Evolutionary conservation across 371 early-diverging fungal genomes (phyloP).

Genomic region (Zopfochytrium polystomum): DNA sequence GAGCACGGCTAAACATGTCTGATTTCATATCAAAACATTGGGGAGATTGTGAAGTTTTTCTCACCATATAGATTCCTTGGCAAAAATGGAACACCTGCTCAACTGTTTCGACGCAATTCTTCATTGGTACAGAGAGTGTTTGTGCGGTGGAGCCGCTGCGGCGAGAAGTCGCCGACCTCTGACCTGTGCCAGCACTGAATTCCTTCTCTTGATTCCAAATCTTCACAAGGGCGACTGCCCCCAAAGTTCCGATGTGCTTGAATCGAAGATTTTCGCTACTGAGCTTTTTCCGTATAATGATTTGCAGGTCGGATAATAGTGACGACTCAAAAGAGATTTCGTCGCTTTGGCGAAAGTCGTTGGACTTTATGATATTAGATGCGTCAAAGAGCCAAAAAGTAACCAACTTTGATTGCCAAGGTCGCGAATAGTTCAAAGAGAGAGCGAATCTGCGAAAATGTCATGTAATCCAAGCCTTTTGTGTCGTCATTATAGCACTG

Average conservation of each 20-base stretch:
- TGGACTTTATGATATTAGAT: background rate
- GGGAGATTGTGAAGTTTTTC: no score
- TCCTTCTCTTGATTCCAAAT: background rate
- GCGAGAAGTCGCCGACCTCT: no score
- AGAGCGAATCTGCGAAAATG: conserved; percentile 16
- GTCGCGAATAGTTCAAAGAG: conserved; percentile 29
- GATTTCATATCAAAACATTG: no score
- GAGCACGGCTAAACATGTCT: conserved; percentile 2
- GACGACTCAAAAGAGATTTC: conserved; percentile 23
- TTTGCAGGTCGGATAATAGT: conserved; percentile 19
- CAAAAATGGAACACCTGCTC: background rate
- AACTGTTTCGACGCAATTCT: background rate
- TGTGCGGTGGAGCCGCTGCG: no score
- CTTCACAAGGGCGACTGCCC: conserved; percentile 23
- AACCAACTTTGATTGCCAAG: conserved; percentile 17
- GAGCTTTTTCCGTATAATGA: conserved; percentile 26
- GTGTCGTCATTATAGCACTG: background rate
- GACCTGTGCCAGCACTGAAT: no score
- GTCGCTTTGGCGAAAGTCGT: conserved; percentile 1
- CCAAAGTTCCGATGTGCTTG: conserved; percentile 32
- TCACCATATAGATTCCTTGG: background rate
- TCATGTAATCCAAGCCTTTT: conserved; percentile 22
- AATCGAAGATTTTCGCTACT: conserved; percentile 16
- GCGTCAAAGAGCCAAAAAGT: background rate
- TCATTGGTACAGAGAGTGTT: no score